phyloP scores from a whole-genome alignment of 331 rosid genomes.

The Cydonia oblonga region DNA sequence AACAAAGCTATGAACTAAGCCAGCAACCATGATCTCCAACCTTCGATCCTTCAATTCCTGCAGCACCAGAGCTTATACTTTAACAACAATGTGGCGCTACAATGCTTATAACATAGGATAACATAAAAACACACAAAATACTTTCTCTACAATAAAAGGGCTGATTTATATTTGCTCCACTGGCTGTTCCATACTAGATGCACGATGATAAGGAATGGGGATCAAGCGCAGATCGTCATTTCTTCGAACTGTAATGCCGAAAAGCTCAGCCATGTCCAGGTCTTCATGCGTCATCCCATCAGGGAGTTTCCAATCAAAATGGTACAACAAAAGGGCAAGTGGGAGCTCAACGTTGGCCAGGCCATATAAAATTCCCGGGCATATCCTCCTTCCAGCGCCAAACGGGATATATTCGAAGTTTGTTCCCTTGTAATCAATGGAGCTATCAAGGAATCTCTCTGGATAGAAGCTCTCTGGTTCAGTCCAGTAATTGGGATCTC shows the following conservation, averaged over 20 bases:
- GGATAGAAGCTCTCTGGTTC: slow-evolving; percentile 26
- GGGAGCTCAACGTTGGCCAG: slow-evolving; percentile 19
- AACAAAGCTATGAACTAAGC: too few relatives aligned
- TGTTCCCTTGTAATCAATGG: slow-evolving; percentile 21
- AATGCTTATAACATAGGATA: not conserved
- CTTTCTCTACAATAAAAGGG: not conserved
- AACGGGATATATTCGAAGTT: slow-evolving; percentile 25
- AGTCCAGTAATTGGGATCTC: slow-evolving; percentile 23
- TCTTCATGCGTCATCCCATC: slow-evolving; percentile 11
- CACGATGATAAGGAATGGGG: slow-evolving; percentile 12
- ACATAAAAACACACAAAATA: not conserved
- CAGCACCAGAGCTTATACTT: too few relatives aligned
- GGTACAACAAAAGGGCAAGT: slow-evolving; percentile 20
- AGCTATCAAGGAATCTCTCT: slow-evolving; percentile 17
- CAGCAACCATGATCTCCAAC: too few relatives aligned
- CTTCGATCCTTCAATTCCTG: too few relatives aligned
- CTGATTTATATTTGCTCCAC: too few relatives aligned
- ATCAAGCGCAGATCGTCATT: slow-evolving; percentile 24
- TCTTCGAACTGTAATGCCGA: slow-evolving; percentile 9
- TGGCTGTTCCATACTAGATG: not conserved
- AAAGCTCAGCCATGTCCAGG: slow-evolving; percentile 16
- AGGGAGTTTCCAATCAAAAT: slow-evolving; percentile 29
- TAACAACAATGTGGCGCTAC: not conserved
- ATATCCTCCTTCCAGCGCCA: slow-evolving; percentile 30
- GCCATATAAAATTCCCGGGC: slow-evolving; percentile 19